Evolutionary conservation across 2,329 filamentous ascomycete species (phyloP).

Genomic region (Gaeumannomyces sp.): DNA sequence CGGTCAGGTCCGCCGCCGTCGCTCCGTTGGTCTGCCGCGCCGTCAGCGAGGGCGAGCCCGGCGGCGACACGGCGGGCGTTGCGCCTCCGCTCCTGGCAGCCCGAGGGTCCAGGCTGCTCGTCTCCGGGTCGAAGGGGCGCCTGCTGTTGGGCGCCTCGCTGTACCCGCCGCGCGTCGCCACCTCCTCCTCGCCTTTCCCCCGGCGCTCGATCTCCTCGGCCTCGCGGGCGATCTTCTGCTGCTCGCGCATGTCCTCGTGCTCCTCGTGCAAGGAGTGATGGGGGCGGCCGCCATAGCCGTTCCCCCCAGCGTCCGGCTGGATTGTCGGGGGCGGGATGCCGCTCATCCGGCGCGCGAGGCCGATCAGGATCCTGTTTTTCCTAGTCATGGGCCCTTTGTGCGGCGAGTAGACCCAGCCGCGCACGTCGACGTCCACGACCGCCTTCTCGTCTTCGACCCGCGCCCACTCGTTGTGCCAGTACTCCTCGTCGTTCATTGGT

Average conservation of each 20-base stretch:
- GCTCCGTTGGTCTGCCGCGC: conserved; percentile 29
- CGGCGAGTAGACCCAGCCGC: conserved; percentile 91
- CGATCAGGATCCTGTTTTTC: conserved; percentile 80
- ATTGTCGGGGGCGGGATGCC: conserved; percentile 68
- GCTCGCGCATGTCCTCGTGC: conserved; percentile 46
- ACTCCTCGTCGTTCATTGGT: conserved; percentile 58
- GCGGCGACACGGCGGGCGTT: conserved; percentile 31
- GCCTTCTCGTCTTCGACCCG: conserved; percentile 75
- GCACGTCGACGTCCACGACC: conserved; percentile 86
- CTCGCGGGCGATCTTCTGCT: conserved; percentile 65
- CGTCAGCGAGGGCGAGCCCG: conserved; percentile 37
- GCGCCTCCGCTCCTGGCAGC: conserved; percentile 22
- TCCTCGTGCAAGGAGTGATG: conserved; percentile 28
- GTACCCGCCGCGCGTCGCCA: conserved; percentile 65
- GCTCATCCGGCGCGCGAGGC: conserved; percentile 79
- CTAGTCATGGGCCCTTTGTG: conserved; percentile 78
- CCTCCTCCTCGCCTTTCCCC: conserved; percentile 65
- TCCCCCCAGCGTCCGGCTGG: conserved; percentile 24
- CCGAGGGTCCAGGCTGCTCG: conserved; percentile 22
- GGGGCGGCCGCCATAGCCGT: conserved; percentile 23
- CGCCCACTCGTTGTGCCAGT: conserved; percentile 75
- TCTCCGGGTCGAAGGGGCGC: conserved; percentile 14
- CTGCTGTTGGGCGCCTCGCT: conserved; percentile 52
- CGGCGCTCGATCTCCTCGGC: conserved; percentile 69
- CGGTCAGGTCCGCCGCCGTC: conserved; percentile 51